phyloP scores from a whole-genome alignment of 1,284 basidiomycete species.

The Rhodotorula sp. region DNA sequence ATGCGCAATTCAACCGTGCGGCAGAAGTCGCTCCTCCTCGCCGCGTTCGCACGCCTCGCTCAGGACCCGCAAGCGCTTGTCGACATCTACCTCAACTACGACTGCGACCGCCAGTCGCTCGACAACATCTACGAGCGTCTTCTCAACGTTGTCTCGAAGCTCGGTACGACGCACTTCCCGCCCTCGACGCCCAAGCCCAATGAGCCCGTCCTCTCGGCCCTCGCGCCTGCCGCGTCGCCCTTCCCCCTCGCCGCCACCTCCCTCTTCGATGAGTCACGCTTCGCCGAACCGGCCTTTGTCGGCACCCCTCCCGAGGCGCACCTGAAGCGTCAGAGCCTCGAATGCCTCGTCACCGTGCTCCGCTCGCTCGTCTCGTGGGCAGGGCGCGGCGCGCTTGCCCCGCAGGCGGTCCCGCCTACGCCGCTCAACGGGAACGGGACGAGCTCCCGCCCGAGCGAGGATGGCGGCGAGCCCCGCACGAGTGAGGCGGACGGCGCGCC shows the following conservation, averaged over 20 bases:
- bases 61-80: constrained; percentile 95
- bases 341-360: constrained; percentile 82
- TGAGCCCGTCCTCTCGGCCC: constrained; percentile 58
- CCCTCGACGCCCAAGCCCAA: constrained; percentile 51
- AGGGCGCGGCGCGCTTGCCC: constrained; percentile 47
- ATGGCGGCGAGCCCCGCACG: background rate
- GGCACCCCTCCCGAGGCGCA: constrained; percentile 75
- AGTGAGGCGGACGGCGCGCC: background rate
- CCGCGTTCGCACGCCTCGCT: constrained; percentile 75
- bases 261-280: constrained; percentile 34
- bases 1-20: constrained; percentile 95
- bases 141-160: constrained; percentile 91
- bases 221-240: constrained; percentile 45
- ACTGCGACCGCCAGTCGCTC: constrained; percentile 86
- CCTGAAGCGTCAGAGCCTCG: constrained; percentile 81
- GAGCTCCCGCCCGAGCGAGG: background rate
- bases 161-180: constrained; percentile 70
- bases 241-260: constrained; percentile 34
- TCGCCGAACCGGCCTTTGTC: constrained; percentile 53
- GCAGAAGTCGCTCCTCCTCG: constrained; percentile 87
- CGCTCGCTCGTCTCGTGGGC: constrained; percentile 87
- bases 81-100: constrained; percentile 96
- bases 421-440: constrained; percentile 32
- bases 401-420: constrained; percentile 40
- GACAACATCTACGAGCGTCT: constrained; percentile 97